phyloP scores from a whole-genome alignment of 2,329 filamentous ascomycete species.

The Taxawa tesnikishii region DNA sequence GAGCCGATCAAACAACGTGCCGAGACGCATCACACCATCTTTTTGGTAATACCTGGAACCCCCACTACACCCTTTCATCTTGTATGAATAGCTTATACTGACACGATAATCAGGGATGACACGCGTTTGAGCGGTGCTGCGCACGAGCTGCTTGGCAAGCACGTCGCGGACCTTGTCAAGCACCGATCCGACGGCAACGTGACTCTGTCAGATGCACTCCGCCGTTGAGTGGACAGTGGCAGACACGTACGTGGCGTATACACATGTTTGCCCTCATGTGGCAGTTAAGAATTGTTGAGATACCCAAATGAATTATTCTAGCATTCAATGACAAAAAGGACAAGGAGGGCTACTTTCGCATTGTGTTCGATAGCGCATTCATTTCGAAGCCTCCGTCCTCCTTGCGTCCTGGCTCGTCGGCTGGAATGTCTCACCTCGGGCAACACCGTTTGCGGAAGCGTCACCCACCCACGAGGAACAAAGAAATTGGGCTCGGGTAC shows the following conservation, averaged over 20 bases:
- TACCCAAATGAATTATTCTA: too few species aligned
- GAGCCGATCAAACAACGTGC: constrained; percentile 3
- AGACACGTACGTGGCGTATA: too few species aligned
- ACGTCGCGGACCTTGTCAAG: constrained; percentile 2
- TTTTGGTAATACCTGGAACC: constrained; percentile 7
- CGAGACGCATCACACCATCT: constrained; percentile 5
- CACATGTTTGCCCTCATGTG: too few species aligned
- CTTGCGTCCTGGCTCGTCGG: too few species aligned
- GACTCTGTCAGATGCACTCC: too few species aligned
- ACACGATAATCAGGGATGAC: constrained; percentile 3
- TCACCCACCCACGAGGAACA: constrained; percentile 22
- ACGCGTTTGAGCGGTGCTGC: constrained; percentile 8
- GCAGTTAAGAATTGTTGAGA: too few species aligned
- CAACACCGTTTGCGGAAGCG: constrained; percentile 19
- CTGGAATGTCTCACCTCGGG: constrained; percentile 20
- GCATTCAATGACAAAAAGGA: too few species aligned
- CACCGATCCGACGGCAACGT: too few species aligned
- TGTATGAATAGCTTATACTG: constrained; percentile 3
- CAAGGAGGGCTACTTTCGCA: too few species aligned
- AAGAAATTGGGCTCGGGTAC: constrained; percentile 15
- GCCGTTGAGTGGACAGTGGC: too few species aligned
- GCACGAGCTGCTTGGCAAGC: constrained; percentile 6
- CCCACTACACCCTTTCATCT: constrained; percentile 1
- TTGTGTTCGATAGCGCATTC: constrained; percentile 17
- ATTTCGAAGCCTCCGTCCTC: too few species aligned